Percentiles rank a stretch among this genome's conserved stretches.
These are phyloP conservation scores for Apiospora phragmitis DNA, from an alignment of 2,329 filamentous ascomycete species.

Conservation along the genomic window DNA sequence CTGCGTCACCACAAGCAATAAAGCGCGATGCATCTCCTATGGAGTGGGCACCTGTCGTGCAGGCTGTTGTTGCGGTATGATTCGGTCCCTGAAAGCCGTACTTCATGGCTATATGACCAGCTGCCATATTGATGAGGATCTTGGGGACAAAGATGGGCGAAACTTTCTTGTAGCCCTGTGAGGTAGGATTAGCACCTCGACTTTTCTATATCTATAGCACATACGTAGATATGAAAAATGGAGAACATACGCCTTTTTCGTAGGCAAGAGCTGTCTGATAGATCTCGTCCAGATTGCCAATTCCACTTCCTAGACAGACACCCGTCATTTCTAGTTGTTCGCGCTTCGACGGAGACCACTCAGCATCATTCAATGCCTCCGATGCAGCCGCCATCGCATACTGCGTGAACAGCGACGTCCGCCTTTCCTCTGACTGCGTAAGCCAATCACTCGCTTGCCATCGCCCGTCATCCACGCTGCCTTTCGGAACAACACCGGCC, in stretches of 20 bases:
- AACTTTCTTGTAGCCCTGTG: slow-evolving; percentile 85
- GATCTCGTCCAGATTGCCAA: slow-evolving; percentile 89
- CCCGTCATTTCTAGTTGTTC: slow-evolving; percentile 76
- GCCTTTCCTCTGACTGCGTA: slow-evolving; percentile 57
- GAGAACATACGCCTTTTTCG: slow-evolving; percentile 63
- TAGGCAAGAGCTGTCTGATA: slow-evolving; percentile 81
- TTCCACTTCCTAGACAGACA: slow-evolving; percentile 91
- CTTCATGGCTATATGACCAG: slow-evolving; percentile 92
- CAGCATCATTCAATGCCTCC: slow-evolving; percentile 83
- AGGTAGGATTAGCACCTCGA: slow-evolving; percentile 16
- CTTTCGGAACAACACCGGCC: slow-evolving; percentile 75
- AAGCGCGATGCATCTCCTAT: slow-evolving; percentile 93
- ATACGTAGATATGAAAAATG: neutral
- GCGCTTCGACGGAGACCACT: slow-evolving; percentile 64
- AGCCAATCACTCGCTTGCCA: slow-evolving; percentile 60
- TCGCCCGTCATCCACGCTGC: slow-evolving; percentile 38
- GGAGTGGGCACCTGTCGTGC: slow-evolving; percentile 93
- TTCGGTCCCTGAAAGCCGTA: slow-evolving; percentile 89
- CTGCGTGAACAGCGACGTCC: slow-evolving; percentile 90
- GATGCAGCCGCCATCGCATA: slow-evolving; percentile 85
- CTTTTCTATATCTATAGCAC: neutral
- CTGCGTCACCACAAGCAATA: slow-evolving; percentile 85
- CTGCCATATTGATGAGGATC: slow-evolving; percentile 90
- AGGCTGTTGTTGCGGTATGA: slow-evolving; percentile 90
- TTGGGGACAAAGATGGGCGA: slow-evolving; percentile 92